These are phyloP conservation scores for Xerophyta viscosa DNA, from an alignment of 106 monocot genomes.

Conservation along the genomic window DNA sequence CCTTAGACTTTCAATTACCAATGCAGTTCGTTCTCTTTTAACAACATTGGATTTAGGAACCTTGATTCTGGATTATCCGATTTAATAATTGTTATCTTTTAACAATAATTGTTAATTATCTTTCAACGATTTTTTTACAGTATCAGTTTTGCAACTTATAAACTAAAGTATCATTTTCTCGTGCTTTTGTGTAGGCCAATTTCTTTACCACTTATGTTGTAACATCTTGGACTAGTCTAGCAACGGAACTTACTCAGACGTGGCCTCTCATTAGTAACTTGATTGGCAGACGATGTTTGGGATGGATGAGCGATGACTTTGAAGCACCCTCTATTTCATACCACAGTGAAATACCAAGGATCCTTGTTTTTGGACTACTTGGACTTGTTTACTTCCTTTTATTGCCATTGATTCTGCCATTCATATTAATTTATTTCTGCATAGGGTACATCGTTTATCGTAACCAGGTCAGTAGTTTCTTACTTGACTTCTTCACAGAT, in stretches of 20 bases:
- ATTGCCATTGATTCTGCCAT: slow-evolving; percentile 87
- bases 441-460: slow-evolving; percentile 88
- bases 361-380: slow-evolving; percentile 81
- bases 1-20: no score
- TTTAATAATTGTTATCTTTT: no score
- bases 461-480: slow-evolving; percentile 60
- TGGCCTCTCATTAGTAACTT: slow-evolving; percentile 49
- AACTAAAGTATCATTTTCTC: no score
- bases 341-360: slow-evolving; percentile 75
- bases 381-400: slow-evolving; percentile 75
- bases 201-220: slow-evolving; percentile 95
- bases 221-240: slow-evolving; percentile 94
- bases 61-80: no score
- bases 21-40: no score
- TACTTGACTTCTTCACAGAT: neutral
- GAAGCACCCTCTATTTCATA: slow-evolving; percentile 61
- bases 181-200: slow-evolving; percentile 47
- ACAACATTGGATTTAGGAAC: no score
- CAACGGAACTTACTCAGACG: slow-evolving; percentile 56
- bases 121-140: no score
- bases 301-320: slow-evolving; percentile 26
- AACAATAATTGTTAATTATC: no score
- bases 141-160: no score
- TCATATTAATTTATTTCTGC: slow-evolving; percentile 82
- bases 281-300: slow-evolving; percentile 32